Base-by-base conservation (phyloP, 495 filamentous ascomycete species). In the Podospora anserina region DNA sequence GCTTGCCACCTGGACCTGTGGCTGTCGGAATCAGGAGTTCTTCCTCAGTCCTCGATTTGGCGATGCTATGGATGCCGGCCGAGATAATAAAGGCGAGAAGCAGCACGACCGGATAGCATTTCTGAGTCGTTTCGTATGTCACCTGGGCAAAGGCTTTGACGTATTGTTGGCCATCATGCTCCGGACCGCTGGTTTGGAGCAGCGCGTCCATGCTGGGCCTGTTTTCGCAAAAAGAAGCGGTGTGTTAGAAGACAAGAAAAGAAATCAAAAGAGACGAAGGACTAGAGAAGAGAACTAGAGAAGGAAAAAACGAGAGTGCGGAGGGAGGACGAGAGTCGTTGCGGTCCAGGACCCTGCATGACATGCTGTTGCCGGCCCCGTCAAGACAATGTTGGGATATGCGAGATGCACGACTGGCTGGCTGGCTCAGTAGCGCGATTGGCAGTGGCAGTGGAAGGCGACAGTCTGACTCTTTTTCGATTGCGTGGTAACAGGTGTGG, bases 1-100 rank as follows among this genome's bases (percentile, higher is more conserved):
- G 91, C 75, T 93, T 92, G 64, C 93, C 93, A 49, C 91, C 92
- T 0, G 92, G 93, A 16, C 93, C 92, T 61, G 55, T 78, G 63
- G 76, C 76, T 34, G 74, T 76, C 28, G 82, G 78, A 11, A 66
- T 68, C 60, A 77, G 73, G 20, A 80, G 68, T 68, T 80, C 77
- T 39, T 81, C 80, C 66, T 80, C 80, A n/a, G 75, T 78, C 63
- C 76, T 78, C 55, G 81, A 78, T 34, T 71, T 79, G 77, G 81
- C 71, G 39, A 84, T 75, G 65, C 79, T 82, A 68, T 83, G 78
- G 19, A 80, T 71, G 54, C 71, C 81, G 58, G 81, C 77, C 68
- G 81, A 73, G 32, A 77, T 19, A 62, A 83, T 74, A 66, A 84
- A 82, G 68, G 77, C 74, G 28, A 82, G 28, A 55, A 84, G 75